These are phyloP conservation scores for Sapria himalayana DNA, from an alignment of 345 rosid genomes.

Conservation along the genomic window DNA sequence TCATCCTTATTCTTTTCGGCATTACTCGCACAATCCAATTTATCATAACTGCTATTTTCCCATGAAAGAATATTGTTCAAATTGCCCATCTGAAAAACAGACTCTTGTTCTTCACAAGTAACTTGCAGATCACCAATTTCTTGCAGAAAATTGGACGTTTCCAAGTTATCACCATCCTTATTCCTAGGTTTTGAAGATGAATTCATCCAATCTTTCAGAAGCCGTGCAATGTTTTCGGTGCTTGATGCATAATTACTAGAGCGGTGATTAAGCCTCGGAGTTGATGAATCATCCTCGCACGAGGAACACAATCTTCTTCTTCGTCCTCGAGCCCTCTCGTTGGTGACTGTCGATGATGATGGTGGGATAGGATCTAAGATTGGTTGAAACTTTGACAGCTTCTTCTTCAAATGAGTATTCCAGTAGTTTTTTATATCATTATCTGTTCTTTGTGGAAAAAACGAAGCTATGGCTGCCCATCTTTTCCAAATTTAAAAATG, in stretches of 20 bases:
- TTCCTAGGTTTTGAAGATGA: slow-evolving; percentile 29
- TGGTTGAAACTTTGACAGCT: slow-evolving; percentile 51
- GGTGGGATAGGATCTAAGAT: slow-evolving; percentile 15
- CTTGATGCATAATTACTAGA: slow-evolving; percentile 58
- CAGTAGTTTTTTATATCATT: slow-evolving; percentile 96
- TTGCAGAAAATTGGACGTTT: slow-evolving; percentile 10
- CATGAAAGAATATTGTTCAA: slow-evolving; percentile 17
- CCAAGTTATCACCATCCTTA: slow-evolving; percentile 2
- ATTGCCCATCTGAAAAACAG: slow-evolving; percentile 38
- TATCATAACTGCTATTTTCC: slow-evolving; percentile 17
- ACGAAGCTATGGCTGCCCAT: slow-evolving; percentile 99
- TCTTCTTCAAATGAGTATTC: slow-evolving; percentile 99
- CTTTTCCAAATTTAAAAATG: slow-evolving; percentile 12
- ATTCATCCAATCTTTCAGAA: slow-evolving; percentile 82
- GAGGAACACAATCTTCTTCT: slow-evolving; percentile 13
- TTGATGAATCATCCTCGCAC: slow-evolving; percentile 9
- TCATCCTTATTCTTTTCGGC: slow-evolving; percentile 3
- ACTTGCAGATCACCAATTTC: slow-evolving; percentile 21
- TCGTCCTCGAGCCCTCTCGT: slow-evolving; percentile 8
- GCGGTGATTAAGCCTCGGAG: slow-evolving; percentile 8
- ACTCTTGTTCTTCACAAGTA: slow-evolving; percentile 30
- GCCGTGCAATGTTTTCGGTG: slow-evolving; percentile 77
- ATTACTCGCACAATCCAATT: neutral
- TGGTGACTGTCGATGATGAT: slow-evolving; percentile 11
- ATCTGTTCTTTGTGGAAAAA: slow-evolving; percentile 87